A percentile compares a stretch with the other conserved stretches of the same genome.
Conservation (phyloP, 441 rosid genomes). For the Kokia cookei region DNA sequence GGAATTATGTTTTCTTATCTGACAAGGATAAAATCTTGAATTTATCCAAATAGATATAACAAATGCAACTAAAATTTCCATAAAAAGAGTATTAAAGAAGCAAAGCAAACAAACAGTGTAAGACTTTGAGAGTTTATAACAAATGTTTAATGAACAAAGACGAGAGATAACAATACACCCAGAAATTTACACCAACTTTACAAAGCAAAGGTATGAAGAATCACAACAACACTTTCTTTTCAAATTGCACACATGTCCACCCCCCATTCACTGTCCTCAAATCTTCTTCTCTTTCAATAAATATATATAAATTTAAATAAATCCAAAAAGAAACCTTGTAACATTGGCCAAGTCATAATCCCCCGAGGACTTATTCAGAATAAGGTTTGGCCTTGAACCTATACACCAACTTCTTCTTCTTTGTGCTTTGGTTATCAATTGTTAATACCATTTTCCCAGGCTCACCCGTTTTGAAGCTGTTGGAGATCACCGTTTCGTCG, state of each 20-base stretch:
- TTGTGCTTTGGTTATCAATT: slow-evolving; percentile 50
- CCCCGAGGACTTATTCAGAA: slow-evolving; percentile 3
- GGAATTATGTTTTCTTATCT: too few relatives aligned
- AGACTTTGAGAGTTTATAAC: background rate
- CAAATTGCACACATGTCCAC: slow-evolving; percentile 8
- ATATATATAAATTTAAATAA: slow-evolving; percentile 10
- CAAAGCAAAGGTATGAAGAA: slow-evolving; percentile 21
- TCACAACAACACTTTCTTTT: slow-evolving; percentile 14
- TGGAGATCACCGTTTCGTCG: slow-evolving; percentile 44
- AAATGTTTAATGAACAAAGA: slow-evolving; percentile 1
- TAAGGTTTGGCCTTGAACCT: slow-evolving; percentile 47
- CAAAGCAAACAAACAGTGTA: too few relatives aligned
- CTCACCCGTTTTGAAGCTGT: slow-evolving; percentile 47
- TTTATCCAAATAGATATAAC: too few relatives aligned
- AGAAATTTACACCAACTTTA: slow-evolving; percentile 40
- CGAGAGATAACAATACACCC: slow-evolving; percentile 12
- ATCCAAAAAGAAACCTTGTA: slow-evolving; percentile 10
- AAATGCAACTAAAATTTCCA: too few relatives aligned
- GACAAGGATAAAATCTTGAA: too few relatives aligned
- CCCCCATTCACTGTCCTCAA: background rate
- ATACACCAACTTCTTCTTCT: slow-evolving; percentile 64
- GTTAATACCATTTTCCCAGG: slow-evolving; percentile 51
- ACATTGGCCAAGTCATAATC: slow-evolving; percentile 5
- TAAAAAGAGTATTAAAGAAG: background rate
- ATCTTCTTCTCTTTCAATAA: background rate